Base-by-base conservation (phyloP, 1,284 basidiomycete genomes). In the Cystobasidiaceae sp. region DNA sequence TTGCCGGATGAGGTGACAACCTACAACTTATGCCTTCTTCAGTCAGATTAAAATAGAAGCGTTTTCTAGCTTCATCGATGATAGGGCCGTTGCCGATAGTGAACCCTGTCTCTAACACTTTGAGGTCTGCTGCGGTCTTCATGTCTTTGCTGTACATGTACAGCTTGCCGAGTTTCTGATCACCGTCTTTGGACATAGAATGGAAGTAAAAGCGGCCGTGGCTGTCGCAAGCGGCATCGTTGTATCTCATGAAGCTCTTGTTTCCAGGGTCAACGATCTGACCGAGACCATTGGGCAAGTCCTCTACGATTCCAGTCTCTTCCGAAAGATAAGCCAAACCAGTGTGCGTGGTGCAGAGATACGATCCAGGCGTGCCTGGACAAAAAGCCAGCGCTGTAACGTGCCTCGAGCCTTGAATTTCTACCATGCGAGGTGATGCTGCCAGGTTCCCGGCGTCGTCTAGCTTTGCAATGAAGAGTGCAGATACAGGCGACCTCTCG, bases 121-220 rank as follows among this genome's bases (percentile, higher is more conserved):
- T 56, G 27, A 64, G 30, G n/a, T 64, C 52, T 15, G 51, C 32
- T 13, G 19, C 39, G 30, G 49, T 46, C 52, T 55, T 55, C 61
- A 64, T 64, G 15, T 44, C 44, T 28, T 41, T 21, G 2, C 39
- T 51, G 23, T 67, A 67, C 54, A 67, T 44, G 51, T 60, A 67
- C 3, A 67, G 50, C 43, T 60, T 67, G 3, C 57, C 65, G n/a
- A 9, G 19, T 19, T 25, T 23, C 39, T 61, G 15, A 11, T 37
- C 45, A 23, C 48, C 65, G 15, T 60, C 49, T 17, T 44, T 23
- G 7, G 50, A 49, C 65, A 67, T 59, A 6, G 57, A 52, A 37
- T 67, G 65, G 32, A 67, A 67, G 33, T 60, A 67, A 50, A 67
- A 67, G 21, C 58, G 56, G 19, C 65, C 65, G 3, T 60, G 39